phyloP scores from a whole-genome alignment of 106 monocot species.

The Phalaenopsis equestris region DNA sequence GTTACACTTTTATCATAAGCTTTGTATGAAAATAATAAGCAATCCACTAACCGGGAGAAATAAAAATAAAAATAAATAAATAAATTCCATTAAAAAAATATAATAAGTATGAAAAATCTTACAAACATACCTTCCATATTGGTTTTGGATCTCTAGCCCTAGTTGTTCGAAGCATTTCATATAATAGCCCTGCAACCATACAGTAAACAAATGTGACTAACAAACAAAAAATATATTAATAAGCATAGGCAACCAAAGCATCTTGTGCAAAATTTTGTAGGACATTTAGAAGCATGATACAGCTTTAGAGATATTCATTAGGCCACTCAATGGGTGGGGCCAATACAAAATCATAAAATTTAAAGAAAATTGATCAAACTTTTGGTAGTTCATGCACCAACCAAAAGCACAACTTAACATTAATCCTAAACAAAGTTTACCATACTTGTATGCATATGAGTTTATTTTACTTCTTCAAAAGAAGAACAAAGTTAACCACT shows the following conservation, averaged over 20 bases:
- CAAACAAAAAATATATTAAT: not conserved
- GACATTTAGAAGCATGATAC: not conserved
- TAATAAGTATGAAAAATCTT: not conserved
- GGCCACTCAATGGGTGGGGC: not conserved
- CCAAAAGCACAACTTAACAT: not conserved
- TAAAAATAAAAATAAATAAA: not conserved
- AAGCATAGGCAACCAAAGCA: not conserved
- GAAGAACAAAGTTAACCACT: not conserved
- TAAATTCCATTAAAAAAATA: not conserved
- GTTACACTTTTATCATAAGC: not conserved
- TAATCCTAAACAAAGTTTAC: not conserved
- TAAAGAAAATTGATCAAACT: not conserved
- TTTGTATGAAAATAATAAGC: not conserved
- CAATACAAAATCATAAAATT: not conserved
- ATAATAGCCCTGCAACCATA: slow-evolving; percentile 7
- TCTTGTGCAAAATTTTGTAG: not conserved
- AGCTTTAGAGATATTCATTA: not conserved
- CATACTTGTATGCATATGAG: not conserved
- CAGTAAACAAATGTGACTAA: not conserved
- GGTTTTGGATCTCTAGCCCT: slow-evolving; percentile 3
- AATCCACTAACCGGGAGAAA: not conserved
- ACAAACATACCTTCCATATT: slow-evolving; percentile 2
- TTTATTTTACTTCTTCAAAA: not conserved
- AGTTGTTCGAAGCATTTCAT: slow-evolving; percentile 13
- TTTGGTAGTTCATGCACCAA: not conserved